phyloP scores from a whole-genome alignment of 2,329 filamentous ascomycete species.

The Pezicula neosporulosa region DNA sequence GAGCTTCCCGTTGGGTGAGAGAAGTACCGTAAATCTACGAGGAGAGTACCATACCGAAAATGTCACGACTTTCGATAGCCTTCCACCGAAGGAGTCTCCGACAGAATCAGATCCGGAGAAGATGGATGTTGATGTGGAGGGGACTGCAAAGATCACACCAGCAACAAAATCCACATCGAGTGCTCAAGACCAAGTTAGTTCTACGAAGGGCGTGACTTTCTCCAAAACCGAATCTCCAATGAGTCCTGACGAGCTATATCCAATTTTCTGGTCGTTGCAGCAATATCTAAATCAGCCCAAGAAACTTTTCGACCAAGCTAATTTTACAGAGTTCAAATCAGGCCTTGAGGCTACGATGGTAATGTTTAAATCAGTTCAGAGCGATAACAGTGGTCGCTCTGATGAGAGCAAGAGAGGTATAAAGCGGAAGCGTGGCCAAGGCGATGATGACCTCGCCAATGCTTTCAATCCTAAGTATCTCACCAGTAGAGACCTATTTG shows the following conservation, averaged over 20 bases:
- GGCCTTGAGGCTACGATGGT: conserved; percentile 60
- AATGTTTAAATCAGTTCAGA: conserved; percentile 71
- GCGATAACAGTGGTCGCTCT: conserved; percentile 41
- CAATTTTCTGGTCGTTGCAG: conserved; percentile 91
- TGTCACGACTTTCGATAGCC: conserved; percentile 76
- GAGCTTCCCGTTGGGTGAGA: conserved; percentile 93
- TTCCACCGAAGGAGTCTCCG: conserved; percentile 26
- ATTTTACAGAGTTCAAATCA: conserved; percentile 63
- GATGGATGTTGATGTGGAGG: conserved; percentile 65
- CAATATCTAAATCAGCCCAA: conserved; percentile 89
- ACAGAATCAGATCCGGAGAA: conserved; percentile 39
- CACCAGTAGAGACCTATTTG: conserved; percentile 94
- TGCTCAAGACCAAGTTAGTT: conserved; percentile 24
- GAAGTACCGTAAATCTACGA: conserved; percentile 92
- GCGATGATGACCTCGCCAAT: conserved; percentile 60
- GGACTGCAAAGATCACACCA: conserved; percentile 23
- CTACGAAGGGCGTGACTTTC: conserved; percentile 41
- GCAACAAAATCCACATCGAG: conserved; percentile 26
- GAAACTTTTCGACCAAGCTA: conserved; percentile 67
- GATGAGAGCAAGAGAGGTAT: conserved; percentile 62
- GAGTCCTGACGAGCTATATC: conserved; percentile 74
- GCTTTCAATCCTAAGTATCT: conserved; percentile 97
- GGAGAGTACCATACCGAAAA: conserved; percentile 97
- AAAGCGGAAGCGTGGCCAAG: conserved; percentile 67
- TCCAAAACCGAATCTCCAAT: conserved; percentile 45